These are phyloP conservation scores for Phytophthora chlamydospora DNA, from an alignment of 352 stramenopile genomes.

Conservation along the genomic window DNA sequence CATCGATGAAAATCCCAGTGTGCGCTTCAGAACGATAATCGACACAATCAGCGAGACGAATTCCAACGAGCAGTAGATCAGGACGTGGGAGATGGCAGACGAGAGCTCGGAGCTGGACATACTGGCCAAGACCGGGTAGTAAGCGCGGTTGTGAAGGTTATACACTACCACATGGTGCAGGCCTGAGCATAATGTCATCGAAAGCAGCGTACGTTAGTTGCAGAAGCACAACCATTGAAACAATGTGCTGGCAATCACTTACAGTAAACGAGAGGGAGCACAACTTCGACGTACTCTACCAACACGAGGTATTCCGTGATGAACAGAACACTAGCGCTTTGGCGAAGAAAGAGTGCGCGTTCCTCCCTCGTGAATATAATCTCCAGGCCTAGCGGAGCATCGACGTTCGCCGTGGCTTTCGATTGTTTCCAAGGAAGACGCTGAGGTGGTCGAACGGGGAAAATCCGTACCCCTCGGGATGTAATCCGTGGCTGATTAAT, in stretches of 20 bases:
- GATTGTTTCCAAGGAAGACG: background rate
- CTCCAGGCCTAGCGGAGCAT: background rate
- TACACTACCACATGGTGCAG: constrained; percentile 5
- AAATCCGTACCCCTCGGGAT: too few relatives aligned
- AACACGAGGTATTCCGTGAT: constrained; percentile 45
- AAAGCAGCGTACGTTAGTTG: background rate
- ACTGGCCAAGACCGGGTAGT: constrained; percentile 12
- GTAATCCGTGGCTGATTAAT: too few relatives aligned
- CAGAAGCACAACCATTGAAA: background rate
- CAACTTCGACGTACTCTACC: constrained; percentile 38
- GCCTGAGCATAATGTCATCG: background rate
- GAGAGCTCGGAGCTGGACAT: background rate
- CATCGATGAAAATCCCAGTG: constrained; percentile 18
- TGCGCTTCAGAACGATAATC: constrained; percentile 2
- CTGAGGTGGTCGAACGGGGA: background rate
- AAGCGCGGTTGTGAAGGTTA: constrained; percentile 22
- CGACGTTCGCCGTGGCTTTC: too few relatives aligned
- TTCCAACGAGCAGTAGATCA: constrained; percentile 14
- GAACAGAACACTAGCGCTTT: constrained; percentile 30
- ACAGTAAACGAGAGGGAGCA: constrained; percentile 38
- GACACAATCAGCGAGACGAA: constrained; percentile 7
- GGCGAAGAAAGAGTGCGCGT: constrained; percentile 20
- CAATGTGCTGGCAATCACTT: background rate
- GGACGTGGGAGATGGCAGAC: background rate
- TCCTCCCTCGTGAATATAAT: constrained; percentile 5